Evolutionary conservation across 495 filamentous ascomycete species (phyloP).

Genomic region (Aspergillus campestris): DNA sequence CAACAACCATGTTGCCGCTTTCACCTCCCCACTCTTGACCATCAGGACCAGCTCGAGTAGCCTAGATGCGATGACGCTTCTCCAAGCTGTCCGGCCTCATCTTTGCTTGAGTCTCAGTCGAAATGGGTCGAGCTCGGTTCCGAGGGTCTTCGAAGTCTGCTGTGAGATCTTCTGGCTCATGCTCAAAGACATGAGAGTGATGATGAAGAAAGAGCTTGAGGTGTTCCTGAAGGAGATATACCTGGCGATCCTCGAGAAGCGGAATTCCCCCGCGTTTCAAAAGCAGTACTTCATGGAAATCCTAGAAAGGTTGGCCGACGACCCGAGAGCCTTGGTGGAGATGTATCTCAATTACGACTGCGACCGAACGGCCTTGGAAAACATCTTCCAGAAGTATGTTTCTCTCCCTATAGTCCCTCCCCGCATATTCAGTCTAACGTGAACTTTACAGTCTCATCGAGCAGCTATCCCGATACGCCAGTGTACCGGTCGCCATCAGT

Average conservation of each 20-base stretch:
- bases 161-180: slow-evolving; percentile 98
- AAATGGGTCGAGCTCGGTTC: slow-evolving; percentile 89
- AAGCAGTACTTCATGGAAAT: slow-evolving; percentile 87
- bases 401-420: background rate
- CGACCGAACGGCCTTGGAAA: slow-evolving; percentile 84
- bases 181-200: slow-evolving; percentile 84
- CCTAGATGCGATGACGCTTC: slow-evolving; percentile 77
- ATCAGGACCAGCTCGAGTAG: slow-evolving; percentile 82
- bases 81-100: slow-evolving; percentile 95
- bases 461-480: slow-evolving; percentile 77
- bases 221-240: slow-evolving; percentile 98
- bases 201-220: slow-evolving; percentile 98
- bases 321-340: slow-evolving; percentile 86
- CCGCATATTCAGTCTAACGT: background rate
- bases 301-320: slow-evolving; percentile 71
- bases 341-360: slow-evolving; percentile 99
- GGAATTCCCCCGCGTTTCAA: slow-evolving; percentile 76
- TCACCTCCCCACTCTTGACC: slow-evolving; percentile 80
- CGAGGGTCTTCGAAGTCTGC: slow-evolving; percentile 85
- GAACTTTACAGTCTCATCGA: slow-evolving; percentile 60
- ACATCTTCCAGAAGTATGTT: slow-evolving; percentile 75
- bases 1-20: slow-evolving; percentile 80
- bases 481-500: slow-evolving; percentile 63
- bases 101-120: slow-evolving; percentile 87
- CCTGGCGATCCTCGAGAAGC: slow-evolving; percentile 81